Evolutionary conservation across 208 protist genomes (phyloP), one percentile per base, ranked within the genome.

Genomic region (Acanthamoeba royreba): DNA sequence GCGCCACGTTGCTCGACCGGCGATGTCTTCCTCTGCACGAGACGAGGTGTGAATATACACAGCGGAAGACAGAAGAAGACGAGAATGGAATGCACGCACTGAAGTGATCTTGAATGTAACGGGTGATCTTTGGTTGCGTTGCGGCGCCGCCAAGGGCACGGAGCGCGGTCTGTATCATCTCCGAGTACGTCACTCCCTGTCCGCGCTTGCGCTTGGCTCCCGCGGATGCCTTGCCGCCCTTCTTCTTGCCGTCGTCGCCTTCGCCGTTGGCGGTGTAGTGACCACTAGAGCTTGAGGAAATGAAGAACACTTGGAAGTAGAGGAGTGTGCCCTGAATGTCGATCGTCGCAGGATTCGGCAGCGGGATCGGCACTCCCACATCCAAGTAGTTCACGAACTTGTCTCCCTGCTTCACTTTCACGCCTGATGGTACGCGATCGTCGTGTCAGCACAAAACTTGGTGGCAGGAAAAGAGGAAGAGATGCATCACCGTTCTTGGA

Each of bases 261-360:
- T n/a, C 47, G 81, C 31, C 19, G 81, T 4, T 33, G 13, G 7
- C 40, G 69, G 9, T n/a, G 28, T 42, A 47, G 69, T 5, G 19
- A 28, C 55, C 33, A 4, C 5, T 66, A 17, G 55, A 25, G 9
- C 25, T 5, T 8, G 55, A 28, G 9, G 55, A 66, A 9, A 19
- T 74, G 63, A n/a, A 89, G n/a, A 89, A 89, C 25, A 89, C 81
- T 28, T 89, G 81, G 47, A 89, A 63, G 49, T 89, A 89, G 81
- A 89, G 4, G 81, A 89, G 81, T 4, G 49, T 63, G 15, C 81
- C 81, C 40, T 89, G 45, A 28, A 89, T 89, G 81, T 89, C 81
- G 8, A 89, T 25, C 31, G 47, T 61, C 5, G 81, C 81, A 8
- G 81, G 81, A 46, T 89, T 89, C 43, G 45, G 40, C 43, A 89